These are phyloP conservation scores for Guadua angustifolia DNA, from an alignment of 176 grass and related monocot genomes.

Conservation along the genomic window DNA sequence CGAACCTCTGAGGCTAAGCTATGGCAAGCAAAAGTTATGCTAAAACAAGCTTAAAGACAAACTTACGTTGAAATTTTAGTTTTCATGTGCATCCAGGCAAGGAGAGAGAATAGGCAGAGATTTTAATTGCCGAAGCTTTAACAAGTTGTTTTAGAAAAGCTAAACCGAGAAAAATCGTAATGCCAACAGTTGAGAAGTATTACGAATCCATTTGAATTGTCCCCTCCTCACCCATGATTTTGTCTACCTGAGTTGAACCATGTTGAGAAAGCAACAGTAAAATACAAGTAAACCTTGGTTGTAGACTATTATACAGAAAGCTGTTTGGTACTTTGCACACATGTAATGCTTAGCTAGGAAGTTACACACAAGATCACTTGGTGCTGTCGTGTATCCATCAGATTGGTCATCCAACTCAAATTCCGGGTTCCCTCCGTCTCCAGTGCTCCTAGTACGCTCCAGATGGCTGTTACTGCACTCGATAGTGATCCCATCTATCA, in stretches of 20 bases:
- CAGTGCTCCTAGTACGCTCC: conserved; percentile 20
- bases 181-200: conserved; percentile 16
- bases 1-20: neutral
- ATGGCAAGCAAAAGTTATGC: neutral
- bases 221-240: conserved; percentile 1
- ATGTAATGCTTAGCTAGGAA: neutral
- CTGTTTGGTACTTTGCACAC: neutral
- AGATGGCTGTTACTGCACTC: conserved; percentile 37
- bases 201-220: conserved; percentile 14
- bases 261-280: too few relatives aligned
- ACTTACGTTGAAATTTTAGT: neutral
- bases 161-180: neutral
- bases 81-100: neutral
- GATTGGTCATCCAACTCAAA: conserved; percentile 42
- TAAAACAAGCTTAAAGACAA: neutral
- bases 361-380: conserved; percentile 40
- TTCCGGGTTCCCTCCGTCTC: conserved; percentile 35
- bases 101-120: neutral
- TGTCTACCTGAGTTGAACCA: conserved; percentile 30
- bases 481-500: conserved; percentile 20
- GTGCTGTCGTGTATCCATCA: conserved; percentile 31
- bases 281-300: neutral
- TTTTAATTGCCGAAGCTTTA: neutral
- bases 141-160: neutral
- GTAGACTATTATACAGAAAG: neutral